Base-by-base conservation (phyloP, 2,329 filamentous ascomycete species). In the Neonectria hederae region DNA sequence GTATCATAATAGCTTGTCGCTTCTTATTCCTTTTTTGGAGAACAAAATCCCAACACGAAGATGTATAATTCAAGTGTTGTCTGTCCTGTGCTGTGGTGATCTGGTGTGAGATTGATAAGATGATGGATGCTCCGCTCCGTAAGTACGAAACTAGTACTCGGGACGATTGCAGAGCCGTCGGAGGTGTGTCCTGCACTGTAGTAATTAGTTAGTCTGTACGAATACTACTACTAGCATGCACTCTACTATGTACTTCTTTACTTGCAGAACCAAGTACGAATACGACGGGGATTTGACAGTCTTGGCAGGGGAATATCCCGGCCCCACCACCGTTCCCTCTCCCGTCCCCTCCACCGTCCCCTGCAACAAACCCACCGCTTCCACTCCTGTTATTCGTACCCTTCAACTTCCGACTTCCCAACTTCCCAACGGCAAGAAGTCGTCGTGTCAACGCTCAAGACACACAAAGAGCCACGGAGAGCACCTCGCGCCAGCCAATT, bases 1-100 rank as follows among this genome's bases (percentile, higher is more conserved):
- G 62, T 65, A 68, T 69, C 65, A 73, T 74, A 73, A 73, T 69
- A 74, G 67, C 65, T 73, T 70, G 64, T 69, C 57, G 66, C 51
- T 58, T 63, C 49, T 26, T 45, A 59, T 59, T 72, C 67, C 43
- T 58, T 71, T 38, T 68, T 69, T 74, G 72, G 70, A 74, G 65
- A 74, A 62, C 65, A 70, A 69, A 68, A 63, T 66, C 71, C 62
- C 65, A 70, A 71, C 56, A 63, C 32, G 55, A 73, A 60, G 65
- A 69, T 64, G 59, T 62, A 55, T 48, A 66, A 70, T 63, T 65
- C 32, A 52, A 62, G 13, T 19, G 9, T 42, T 8, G 17, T 24
- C n/a, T 21, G n/a, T 42, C 5, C 17, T 19, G 7, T 11, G 17
- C n/a, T 32, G 46, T 51, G 28, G n/a, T 11, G 17, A n/a, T 48